Evolutionary conservation across 2,329 filamentous ascomycete species (phyloP), one percentile per base, ranked within the genome.

Genomic region (Sporothrix globosa): DNA sequence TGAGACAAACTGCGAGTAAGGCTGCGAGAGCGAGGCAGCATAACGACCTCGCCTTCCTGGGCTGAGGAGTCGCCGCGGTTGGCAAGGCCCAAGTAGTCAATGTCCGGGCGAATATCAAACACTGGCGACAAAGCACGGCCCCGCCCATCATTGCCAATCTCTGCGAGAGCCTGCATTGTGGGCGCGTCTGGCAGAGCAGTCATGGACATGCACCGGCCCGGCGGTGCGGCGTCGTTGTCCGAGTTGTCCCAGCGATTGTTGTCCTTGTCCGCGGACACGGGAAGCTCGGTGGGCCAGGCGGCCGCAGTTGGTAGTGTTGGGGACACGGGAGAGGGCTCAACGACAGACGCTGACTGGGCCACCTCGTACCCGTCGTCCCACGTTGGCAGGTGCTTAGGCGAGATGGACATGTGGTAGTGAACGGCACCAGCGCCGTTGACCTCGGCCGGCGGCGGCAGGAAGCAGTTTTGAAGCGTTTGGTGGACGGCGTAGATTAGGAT

Each of bases 401-500:
- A 81, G 0, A 85, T 80, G 48, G 82, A 80, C 24, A 87, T 76
- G 67, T 84, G 82, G 73, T 95, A 95, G 0, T 83, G 80, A 1
- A 87, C 83, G 17, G 81, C 82, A 0, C 84, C 81, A 0, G 82
- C 81, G 69, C 90, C 86, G 19, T 83, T 82, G 39, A 92, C 88
- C 74, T 91, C 87, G 5, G 81, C 77, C 0, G 92, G 89, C 0
- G 86, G 69, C 6, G 69, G 82, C 46, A 85, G 81, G 0, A 87
- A 90, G 50, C 88, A 88, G 68, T 87, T 87, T 11, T 86, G 84
- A 1, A 96, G 83, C n/a, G 88, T 89, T 77, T 96, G 92, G 70
- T 92, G 85, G 3, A 88, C 85, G 21, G 88, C 85, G 75, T 95
- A 95, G 7, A 95, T 85, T 48, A 94, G 77, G 41, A 94, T 86